These are phyloP conservation scores for Carpinus viminea DNA, from an alignment of 306 rosid genomes.

Conservation along the genomic window DNA sequence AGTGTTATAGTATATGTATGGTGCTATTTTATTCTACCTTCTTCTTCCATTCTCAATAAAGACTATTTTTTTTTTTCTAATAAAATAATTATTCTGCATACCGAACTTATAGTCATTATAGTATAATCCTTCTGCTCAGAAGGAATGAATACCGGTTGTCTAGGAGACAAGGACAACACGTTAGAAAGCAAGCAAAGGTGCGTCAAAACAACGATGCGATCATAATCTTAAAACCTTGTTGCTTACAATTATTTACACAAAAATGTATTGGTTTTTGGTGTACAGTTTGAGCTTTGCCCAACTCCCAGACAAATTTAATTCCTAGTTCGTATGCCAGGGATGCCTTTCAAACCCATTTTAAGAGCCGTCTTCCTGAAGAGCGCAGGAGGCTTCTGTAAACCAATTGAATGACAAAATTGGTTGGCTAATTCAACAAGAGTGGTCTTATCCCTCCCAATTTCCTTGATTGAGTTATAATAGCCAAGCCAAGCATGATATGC, in stretches of 20 bases:
- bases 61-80: too few species aligned
- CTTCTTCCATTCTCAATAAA: too few species aligned
- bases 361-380: slow-evolving; percentile 76
- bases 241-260: slow-evolving; percentile 1
- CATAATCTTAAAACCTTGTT: background rate
- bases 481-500: slow-evolving; percentile 98
- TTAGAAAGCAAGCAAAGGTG: background rate
- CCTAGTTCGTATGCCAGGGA: slow-evolving; percentile 81
- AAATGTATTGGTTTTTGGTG: background rate
- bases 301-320: slow-evolving; percentile 31
- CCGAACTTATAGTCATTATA: too few species aligned
- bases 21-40: too few species aligned
- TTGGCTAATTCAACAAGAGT: slow-evolving; percentile 68
- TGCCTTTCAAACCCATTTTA: slow-evolving; percentile 90
- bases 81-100: too few species aligned
- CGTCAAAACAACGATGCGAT: background rate
- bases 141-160: background rate
- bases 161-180: background rate
- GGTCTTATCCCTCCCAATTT: slow-evolving; percentile 81
- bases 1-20: too few species aligned
- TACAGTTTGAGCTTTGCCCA: background rate
- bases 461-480: slow-evolving; percentile 83
- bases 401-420: slow-evolving; percentile 73
- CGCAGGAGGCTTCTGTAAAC: slow-evolving; percentile 81
- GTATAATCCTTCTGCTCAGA: too few species aligned